These are phyloP conservation scores for Leccinum rimulosum DNA, from an alignment of 768 basidiomycete genomes.

Conservation along the genomic window DNA sequence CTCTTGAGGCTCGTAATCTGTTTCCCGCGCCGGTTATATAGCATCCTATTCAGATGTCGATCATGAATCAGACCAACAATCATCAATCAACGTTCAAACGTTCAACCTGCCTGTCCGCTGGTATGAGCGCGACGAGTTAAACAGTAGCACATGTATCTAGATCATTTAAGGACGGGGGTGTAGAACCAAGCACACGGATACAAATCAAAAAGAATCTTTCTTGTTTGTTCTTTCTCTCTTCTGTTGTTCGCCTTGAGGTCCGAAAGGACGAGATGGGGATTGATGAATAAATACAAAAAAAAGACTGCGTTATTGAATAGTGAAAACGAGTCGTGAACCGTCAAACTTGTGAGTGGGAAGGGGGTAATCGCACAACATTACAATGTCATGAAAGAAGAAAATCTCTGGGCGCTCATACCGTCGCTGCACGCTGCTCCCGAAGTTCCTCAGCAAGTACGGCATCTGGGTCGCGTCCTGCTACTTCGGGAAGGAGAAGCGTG, in stretches of 20 bases:
- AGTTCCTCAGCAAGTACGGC: slow-evolving; percentile 41
- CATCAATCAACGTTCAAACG: too few relatives aligned
- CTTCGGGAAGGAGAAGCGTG: slow-evolving; percentile 51
- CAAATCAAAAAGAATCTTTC: not conserved
- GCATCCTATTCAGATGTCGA: too few relatives aligned
- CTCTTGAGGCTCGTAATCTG: not conserved
- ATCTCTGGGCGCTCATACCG: not conserved
- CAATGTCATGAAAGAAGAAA: not conserved
- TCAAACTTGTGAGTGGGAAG: not conserved
- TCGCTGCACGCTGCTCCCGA: slow-evolving; percentile 13
- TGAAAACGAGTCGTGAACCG: not conserved
- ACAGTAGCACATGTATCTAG: not conserved
- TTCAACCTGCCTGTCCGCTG: not conserved
- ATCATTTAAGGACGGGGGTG: not conserved
- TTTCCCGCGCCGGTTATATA: not conserved
- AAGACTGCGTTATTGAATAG: not conserved
- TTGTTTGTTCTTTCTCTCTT: not conserved
- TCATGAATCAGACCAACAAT: too few relatives aligned
- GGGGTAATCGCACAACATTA: not conserved
- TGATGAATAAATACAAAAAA: not conserved
- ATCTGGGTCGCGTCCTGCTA: slow-evolving; percentile 50
- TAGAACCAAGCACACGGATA: not conserved
- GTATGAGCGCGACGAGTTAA: not conserved
- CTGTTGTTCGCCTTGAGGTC: not conserved
- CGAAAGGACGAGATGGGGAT: not conserved